phyloP scores from a whole-genome alignment of 1,284 basidiomycete species.

The Austroboletus niveus region DNA sequence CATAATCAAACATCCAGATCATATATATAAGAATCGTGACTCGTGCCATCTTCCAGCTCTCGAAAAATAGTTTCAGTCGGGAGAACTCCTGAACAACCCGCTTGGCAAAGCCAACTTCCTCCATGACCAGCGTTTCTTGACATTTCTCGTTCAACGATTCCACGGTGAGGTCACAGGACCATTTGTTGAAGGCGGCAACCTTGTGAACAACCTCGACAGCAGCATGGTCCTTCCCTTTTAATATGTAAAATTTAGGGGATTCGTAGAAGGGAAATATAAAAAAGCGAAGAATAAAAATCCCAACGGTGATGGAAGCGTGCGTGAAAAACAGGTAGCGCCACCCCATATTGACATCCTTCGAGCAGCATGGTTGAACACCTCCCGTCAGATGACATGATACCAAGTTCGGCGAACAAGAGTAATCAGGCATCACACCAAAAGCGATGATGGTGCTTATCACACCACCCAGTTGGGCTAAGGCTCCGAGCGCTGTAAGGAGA shows the following conservation, averaged over 20 bases:
- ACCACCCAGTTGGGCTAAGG: conserved; percentile 8
- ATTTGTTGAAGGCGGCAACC: conserved; percentile 16
- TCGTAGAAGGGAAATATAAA: conserved; percentile 23
- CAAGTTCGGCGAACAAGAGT: conserved; percentile 15
- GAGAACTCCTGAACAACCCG: conserved; percentile 8
- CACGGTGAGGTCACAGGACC: conserved; percentile 14
- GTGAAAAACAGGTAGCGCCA: conserved; percentile 20
- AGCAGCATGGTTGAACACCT: conserved; percentile 14
- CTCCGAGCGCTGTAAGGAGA: conserved; percentile 15
- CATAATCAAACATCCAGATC: conserved; percentile 15
- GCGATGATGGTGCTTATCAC: conserved; percentile 2
- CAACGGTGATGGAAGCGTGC: conserved; percentile 11
- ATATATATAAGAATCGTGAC: conserved; percentile 14
- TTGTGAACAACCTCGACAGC: conserved; percentile 20
- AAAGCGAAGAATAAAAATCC: conserved; percentile 13
- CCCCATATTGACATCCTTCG: conserved; percentile 18
- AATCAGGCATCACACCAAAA: conserved; percentile 12
- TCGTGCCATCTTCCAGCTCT: conserved; percentile 12
- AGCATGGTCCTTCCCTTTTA: conserved; percentile 13
- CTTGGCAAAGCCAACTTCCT: neutral
- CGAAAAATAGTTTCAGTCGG: conserved; percentile 14
- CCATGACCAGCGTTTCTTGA: neutral
- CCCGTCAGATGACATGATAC: conserved; percentile 15
- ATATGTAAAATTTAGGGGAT: conserved; percentile 17
- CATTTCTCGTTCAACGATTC: conserved; percentile 16